Evolutionary conservation across 805 yeast genomes (phyloP).

Genomic region (Wickerhamiella sergipiensis): DNA sequence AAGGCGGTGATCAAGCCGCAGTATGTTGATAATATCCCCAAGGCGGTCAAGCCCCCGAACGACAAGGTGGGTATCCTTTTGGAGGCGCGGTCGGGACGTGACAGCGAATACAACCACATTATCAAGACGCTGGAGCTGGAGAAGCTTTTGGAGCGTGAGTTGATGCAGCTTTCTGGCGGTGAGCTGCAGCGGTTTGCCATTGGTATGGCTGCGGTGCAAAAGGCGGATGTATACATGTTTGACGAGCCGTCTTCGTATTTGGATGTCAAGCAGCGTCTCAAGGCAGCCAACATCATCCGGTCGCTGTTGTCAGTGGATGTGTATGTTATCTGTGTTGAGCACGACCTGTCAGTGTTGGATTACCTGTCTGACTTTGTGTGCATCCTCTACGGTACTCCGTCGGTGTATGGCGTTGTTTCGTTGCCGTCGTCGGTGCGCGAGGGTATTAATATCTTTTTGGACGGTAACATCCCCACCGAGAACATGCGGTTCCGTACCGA

Average conservation of each 20-base stretch:
- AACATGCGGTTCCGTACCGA: slow-evolving; percentile 95
- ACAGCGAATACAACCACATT: slow-evolving; percentile 48
- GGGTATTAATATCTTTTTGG: slow-evolving; percentile 96
- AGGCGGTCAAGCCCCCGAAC: slow-evolving; percentile 86
- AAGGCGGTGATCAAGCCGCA: slow-evolving; percentile 98
- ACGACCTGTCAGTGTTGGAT: slow-evolving; percentile 94
- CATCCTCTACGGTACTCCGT: slow-evolving; percentile 94
- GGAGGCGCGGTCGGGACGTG: slow-evolving; percentile 63
- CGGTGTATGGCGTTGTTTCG: slow-evolving; percentile 97
- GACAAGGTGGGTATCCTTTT: slow-evolving; percentile 70
- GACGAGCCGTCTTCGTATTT: slow-evolving; percentile 98
- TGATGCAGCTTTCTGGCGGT: slow-evolving; percentile 88
- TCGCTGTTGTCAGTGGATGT: slow-evolving; percentile 57
- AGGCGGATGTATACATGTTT: slow-evolving; percentile 94
- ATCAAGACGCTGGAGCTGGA: slow-evolving; percentile 60
- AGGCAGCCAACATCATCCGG: slow-evolving; percentile 92
- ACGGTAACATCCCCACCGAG: slow-evolving; percentile 95
- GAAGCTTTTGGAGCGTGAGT: slow-evolving; percentile 73
- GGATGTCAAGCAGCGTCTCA: slow-evolving; percentile 96
- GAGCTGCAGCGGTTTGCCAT: slow-evolving; percentile 97
- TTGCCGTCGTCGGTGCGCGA: slow-evolving; percentile 95
- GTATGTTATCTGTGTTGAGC: slow-evolving; percentile 95
- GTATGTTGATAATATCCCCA: slow-evolving; percentile 93
- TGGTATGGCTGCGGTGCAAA: slow-evolving; percentile 92
- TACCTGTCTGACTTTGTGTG: slow-evolving; percentile 94